Conservation (phyloP, 257 asterid genomes). For the Solanum etuberosum region DNA sequence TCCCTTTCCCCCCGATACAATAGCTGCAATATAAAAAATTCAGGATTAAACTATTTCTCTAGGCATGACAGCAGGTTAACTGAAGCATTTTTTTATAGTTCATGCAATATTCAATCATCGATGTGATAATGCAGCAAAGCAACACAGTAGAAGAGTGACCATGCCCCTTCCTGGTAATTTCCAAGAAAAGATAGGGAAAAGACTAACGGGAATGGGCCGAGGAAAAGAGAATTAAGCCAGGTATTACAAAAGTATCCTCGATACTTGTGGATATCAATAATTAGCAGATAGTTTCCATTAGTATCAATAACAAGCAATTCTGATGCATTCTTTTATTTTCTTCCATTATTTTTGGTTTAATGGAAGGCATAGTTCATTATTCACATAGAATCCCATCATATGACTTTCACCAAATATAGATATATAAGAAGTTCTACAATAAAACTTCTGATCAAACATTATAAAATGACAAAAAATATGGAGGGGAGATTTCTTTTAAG, state of each 20-base stretch:
- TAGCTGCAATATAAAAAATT: constrained; percentile 35
- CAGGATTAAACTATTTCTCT: not conserved
- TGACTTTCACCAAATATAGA: not conserved
- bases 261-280: not conserved
- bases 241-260: not conserved
- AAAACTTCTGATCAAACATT: not conserved
- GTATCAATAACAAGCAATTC: not conserved
- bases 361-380: not conserved
- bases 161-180: not conserved
- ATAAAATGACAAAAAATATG: not conserved
- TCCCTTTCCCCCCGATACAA: constrained; percentile 80
- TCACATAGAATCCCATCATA: not conserved
- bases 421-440: not conserved
- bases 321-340: not conserved
- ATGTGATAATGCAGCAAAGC: not conserved
- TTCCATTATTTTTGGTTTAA: not conserved
- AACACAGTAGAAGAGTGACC: not conserved
- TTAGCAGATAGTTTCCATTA: not conserved
- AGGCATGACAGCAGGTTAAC: not conserved
- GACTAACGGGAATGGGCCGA: not conserved
- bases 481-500: not conserved
- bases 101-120: not conserved
- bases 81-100: not conserved
- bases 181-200: not conserved
- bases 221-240: not conserved